Conservation (phyloP, 768 basidiomycete species). For the Crepidotus variabilis region DNA sequence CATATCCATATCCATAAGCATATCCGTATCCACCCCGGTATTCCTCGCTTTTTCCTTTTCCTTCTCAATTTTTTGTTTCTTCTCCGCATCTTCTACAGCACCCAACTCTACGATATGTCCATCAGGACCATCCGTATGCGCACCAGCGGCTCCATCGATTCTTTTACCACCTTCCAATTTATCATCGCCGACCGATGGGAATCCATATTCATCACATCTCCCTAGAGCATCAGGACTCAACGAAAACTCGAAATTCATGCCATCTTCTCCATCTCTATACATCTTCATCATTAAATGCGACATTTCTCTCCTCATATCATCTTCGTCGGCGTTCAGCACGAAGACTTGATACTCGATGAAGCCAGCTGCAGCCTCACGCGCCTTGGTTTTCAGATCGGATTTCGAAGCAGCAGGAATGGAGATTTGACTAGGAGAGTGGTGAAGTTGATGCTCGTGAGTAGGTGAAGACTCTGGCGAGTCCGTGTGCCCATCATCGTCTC, state of each 20-base stretch:
- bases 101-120: slow-evolving; percentile 32
- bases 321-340: slow-evolving; percentile 57
- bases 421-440: not conserved
- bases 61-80: slow-evolving; percentile 6
- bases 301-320: slow-evolving; percentile 38
- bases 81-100: slow-evolving; percentile 16
- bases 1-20: slow-evolving; percentile 21
- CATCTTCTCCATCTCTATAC: slow-evolving; percentile 30
- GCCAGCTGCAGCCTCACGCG: slow-evolving; percentile 10
- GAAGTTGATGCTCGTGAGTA: not conserved
- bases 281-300: slow-evolving; percentile 53
- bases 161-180: not conserved
- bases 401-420: slow-evolving; percentile 9
- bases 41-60: slow-evolving; percentile 9
- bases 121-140: slow-evolving; percentile 40
- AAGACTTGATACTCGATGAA: slow-evolving; percentile 71
- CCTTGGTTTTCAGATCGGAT: slow-evolving; percentile 7
- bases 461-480: not conserved
- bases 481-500: slow-evolving; percentile 4
- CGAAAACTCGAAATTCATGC: not conserved
- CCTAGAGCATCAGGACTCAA: not conserved
- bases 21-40: slow-evolving; percentile 14
- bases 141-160: slow-evolving; percentile 17
- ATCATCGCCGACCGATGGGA: not conserved
- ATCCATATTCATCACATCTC: not conserved